phyloP scores from a whole-genome alignment of 768 basidiomycete species.

The Leccinum sublutescens region DNA sequence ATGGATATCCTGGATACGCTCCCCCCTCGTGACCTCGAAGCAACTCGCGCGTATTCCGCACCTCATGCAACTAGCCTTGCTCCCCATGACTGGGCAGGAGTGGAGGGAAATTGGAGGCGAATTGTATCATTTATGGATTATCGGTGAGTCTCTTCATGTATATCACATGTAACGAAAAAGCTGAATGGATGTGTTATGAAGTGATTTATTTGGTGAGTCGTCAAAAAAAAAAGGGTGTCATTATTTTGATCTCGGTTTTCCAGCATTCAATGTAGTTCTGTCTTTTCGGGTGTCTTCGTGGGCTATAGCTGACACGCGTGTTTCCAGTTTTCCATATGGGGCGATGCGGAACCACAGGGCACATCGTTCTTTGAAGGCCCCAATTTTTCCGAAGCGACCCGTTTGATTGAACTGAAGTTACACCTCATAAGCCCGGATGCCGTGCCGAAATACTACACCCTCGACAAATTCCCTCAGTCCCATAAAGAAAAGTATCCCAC shows the following conservation, averaged over 20 bases:
- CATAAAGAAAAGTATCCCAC: constrained; percentile 37
- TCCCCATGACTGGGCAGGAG: constrained; percentile 66
- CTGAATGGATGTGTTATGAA: constrained; percentile 6
- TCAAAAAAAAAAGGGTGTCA: neutral
- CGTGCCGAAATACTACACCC: constrained; percentile 19
- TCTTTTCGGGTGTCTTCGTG: neutral
- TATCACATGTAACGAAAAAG: constrained; percentile 33
- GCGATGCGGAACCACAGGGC: constrained; percentile 23
- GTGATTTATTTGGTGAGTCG: constrained; percentile 27
- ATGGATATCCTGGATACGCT: constrained; percentile 34
- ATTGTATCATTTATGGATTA: constrained; percentile 81
- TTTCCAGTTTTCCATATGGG: constrained; percentile 18
- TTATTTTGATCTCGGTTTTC: neutral
- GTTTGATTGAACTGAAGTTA: constrained; percentile 58
- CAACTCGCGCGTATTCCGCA: constrained; percentile 54
- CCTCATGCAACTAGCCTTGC: constrained; percentile 36
- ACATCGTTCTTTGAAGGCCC: constrained; percentile 48
- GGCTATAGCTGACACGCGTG: constrained; percentile 1
- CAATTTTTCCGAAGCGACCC: constrained; percentile 62
- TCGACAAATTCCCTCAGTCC: constrained; percentile 23
- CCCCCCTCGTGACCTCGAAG: constrained; percentile 52
- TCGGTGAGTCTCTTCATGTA: constrained; percentile 39
- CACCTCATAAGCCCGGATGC: constrained; percentile 38
- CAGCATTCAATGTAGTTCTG: constrained; percentile 51
- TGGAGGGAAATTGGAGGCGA: constrained; percentile 73